Conservation (phyloP, 116 monocot genomes). For the Dioscorea cayenensis region DNA sequence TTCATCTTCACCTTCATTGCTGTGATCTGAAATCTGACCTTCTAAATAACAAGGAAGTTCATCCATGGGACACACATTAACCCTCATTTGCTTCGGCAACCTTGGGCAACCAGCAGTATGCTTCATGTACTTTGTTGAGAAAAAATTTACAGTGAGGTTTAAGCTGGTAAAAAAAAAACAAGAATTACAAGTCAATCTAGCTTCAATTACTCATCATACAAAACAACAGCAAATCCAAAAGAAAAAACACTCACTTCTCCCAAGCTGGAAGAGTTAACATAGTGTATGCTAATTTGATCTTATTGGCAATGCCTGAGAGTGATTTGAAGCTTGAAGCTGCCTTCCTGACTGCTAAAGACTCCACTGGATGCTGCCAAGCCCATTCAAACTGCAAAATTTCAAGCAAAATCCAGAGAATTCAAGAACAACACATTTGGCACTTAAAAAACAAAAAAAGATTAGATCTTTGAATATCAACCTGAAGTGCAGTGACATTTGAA, state of each 20-base stretch:
- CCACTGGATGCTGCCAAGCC: conserved; percentile 95
- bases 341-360: conserved; percentile 83
- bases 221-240: not conserved
- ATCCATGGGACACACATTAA: conserved; percentile 54
- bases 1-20: conserved; percentile 17
- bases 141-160: conserved; percentile 80
- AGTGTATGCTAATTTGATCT: conserved; percentile 81
- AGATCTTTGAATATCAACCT: conserved; percentile 26
- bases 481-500: conserved; percentile 78
- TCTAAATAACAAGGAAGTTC: conserved; percentile 75
- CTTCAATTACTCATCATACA: not conserved
- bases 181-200: not conserved
- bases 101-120: conserved; percentile 48
- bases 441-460: not conserved
- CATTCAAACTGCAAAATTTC: conserved; percentile 81
- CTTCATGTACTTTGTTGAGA: conserved; percentile 77
- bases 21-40: conserved; percentile 17
- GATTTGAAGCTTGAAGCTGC: conserved; percentile 79
- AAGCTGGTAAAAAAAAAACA: conserved; percentile 39
- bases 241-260: conserved; percentile 50
- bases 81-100: conserved; percentile 73
- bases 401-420: not conserved
- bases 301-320: conserved; percentile 67
- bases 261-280: conserved; percentile 88
- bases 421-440: not conserved